These are phyloP conservation scores for Nyssa sinensis DNA, from an alignment of 148 eudicot species.

Conservation along the genomic window DNA sequence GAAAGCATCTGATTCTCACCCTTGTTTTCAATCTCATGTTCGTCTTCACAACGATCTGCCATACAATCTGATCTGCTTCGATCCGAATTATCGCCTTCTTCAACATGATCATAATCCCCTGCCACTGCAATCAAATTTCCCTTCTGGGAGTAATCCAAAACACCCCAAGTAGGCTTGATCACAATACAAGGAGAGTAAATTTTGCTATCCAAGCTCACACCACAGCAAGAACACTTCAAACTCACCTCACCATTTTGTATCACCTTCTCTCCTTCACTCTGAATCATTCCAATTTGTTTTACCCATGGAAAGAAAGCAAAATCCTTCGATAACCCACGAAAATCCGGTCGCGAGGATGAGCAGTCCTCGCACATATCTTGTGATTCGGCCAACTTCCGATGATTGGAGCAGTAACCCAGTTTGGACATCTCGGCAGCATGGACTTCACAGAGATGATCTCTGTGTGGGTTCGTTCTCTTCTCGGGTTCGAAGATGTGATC, in stretches of 20 bases:
- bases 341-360: constrained; percentile 28
- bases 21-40: constrained; percentile 18
- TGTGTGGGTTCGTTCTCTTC: constrained; percentile 31
- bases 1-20: constrained; percentile 14
- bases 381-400: constrained; percentile 51
- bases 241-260: constrained; percentile 24
- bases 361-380: constrained; percentile 60
- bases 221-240: constrained; percentile 72
- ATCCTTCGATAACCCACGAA: constrained; percentile 22
- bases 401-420: constrained; percentile 62
- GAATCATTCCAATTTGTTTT: constrained; percentile 35
- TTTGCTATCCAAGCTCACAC: constrained; percentile 26
- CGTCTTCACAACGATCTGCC: constrained; percentile 9
- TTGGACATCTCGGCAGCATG: constrained; percentile 65
- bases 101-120: constrained; percentile 25
- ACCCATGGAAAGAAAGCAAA: constrained; percentile 34
- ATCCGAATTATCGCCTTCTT: constrained; percentile 19
- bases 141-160: constrained; percentile 40
- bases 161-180: constrained; percentile 41
- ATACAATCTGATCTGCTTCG: constrained; percentile 16
- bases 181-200: constrained; percentile 23
- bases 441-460: constrained; percentile 63
- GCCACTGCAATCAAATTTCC: constrained; percentile 29
- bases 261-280: constrained; percentile 17
- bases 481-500: constrained; percentile 55